Evolutionary conservation across 495 filamentous ascomycete species (phyloP).

Genomic region (Hamigera avellanea): DNA sequence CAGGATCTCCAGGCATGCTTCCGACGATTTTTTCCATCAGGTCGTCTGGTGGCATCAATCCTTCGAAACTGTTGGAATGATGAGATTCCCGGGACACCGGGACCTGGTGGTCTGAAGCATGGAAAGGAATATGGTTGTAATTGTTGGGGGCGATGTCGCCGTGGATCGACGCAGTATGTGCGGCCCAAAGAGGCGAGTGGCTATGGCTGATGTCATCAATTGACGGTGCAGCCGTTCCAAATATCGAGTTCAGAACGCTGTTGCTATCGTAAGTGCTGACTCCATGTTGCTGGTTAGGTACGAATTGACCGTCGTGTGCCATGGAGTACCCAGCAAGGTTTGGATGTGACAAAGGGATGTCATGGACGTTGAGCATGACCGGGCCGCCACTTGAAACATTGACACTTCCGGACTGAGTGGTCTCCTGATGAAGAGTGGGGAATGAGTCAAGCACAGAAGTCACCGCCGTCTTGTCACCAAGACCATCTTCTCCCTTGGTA

Average conservation of each 20-base stretch:
- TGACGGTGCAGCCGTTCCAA: slow-evolving; percentile 19
- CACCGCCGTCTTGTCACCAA: slow-evolving; percentile 28
- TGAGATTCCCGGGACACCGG: slow-evolving; percentile 26
- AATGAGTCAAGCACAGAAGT: slow-evolving; percentile 32
- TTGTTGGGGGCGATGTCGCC: slow-evolving; percentile 20
- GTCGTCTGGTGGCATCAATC: slow-evolving; percentile 25
- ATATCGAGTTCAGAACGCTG: slow-evolving; percentile 23
- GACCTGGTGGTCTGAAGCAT: slow-evolving; percentile 19
- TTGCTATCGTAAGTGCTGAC: slow-evolving; percentile 26
- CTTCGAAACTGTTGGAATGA: slow-evolving; percentile 25
- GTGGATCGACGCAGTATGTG: slow-evolving; percentile 21
- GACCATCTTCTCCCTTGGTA: slow-evolving; percentile 22
- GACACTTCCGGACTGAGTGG: slow-evolving; percentile 21
- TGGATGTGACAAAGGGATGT: slow-evolving; percentile 22
- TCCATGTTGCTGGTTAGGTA: slow-evolving; percentile 20
- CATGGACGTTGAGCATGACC: slow-evolving; percentile 30
- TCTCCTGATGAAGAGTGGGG: slow-evolving; percentile 20
- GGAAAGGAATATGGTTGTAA: slow-evolving; percentile 27
- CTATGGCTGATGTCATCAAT: slow-evolving; percentile 27
- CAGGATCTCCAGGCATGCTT: slow-evolving; percentile 22
- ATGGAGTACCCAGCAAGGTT: slow-evolving; percentile 22
- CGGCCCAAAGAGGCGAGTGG: slow-evolving; percentile 20
- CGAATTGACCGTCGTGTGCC: slow-evolving; percentile 23
- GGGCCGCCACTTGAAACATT: slow-evolving; percentile 19
- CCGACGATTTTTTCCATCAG: slow-evolving; percentile 32